These are phyloP conservation scores for Mortierella sp. DNA, from an alignment of 371 early-diverging fungal species.

Conservation along the genomic window DNA sequence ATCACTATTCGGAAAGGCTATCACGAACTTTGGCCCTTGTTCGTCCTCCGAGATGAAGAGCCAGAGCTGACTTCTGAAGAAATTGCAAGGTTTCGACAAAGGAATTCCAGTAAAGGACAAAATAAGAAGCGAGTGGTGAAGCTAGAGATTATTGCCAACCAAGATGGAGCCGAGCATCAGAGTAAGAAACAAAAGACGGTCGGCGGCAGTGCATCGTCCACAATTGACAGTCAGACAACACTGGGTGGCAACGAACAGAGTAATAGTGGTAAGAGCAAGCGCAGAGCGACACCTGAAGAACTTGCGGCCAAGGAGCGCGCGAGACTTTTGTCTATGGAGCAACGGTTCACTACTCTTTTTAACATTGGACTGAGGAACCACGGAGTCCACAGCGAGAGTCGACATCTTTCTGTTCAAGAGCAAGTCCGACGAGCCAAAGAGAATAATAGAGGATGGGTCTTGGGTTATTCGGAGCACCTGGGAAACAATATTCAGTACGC, in stretches of 20 bases:
- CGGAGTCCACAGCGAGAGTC: not conserved
- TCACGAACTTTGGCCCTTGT: constrained; percentile 30
- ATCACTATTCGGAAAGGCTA: constrained; percentile 29
- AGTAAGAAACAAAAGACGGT: not conserved
- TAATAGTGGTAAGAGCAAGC: not conserved
- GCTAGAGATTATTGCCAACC: not conserved
- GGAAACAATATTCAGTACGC: not conserved
- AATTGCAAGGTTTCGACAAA: not conserved
- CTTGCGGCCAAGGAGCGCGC: not conserved
- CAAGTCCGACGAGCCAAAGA: not conserved
- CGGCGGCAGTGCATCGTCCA: not conserved
- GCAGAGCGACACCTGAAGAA: not conserved
- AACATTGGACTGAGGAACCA: constrained; percentile 13
- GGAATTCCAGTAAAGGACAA: not conserved
- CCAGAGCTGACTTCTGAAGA: not conserved
- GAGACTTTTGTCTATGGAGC: constrained; percentile 14
- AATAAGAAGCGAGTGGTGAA: not conserved
- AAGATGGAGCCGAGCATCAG: not conserved
- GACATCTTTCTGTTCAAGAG: not conserved
- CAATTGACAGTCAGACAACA: not conserved
- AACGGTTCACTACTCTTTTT: constrained; percentile 21
- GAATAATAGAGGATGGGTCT: constrained; percentile 3
- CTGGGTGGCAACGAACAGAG: not conserved
- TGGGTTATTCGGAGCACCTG: not conserved
- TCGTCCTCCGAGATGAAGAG: constrained; percentile 28